These are phyloP conservation scores for Cryphonectria japonica DNA, from an alignment of 2,329 filamentous ascomycete species.

Conservation along the genomic window DNA sequence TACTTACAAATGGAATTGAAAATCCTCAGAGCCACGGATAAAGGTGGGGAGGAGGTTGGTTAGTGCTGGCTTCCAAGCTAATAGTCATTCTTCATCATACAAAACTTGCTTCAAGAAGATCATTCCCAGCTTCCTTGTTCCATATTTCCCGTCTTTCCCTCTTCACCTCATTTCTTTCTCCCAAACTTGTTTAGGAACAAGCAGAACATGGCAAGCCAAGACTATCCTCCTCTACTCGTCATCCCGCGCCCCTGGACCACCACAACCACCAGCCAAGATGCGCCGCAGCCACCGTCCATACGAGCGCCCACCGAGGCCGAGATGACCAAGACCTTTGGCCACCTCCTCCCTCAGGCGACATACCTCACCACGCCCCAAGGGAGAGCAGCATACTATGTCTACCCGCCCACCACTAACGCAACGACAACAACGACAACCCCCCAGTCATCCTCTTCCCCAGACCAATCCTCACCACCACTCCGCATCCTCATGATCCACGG, in stretches of 20 bases:
- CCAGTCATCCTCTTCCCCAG: too few species aligned
- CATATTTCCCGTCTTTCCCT: too few species aligned
- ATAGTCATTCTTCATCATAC: too few species aligned
- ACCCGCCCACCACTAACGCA: conserved; percentile 32
- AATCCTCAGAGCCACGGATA: too few species aligned
- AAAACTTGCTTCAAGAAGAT: too few species aligned
- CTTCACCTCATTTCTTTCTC: too few species aligned
- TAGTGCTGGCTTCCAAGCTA: too few species aligned
- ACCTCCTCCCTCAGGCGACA: conserved; percentile 42
- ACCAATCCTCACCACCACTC: conserved; percentile 5
- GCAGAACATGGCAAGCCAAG: conserved; percentile 6
- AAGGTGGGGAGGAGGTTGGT: too few species aligned
- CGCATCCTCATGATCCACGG: conserved; percentile 54
- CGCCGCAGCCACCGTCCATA: conserved; percentile 31
- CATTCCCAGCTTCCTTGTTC: too few species aligned
- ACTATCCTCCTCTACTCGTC: conserved; percentile 1
- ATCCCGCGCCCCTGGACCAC: conserved; percentile 17
- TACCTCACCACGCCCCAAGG: conserved; percentile 41
- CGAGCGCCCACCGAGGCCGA: conserved; percentile 41
- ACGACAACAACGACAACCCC: background rate
- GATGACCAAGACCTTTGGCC: conserved; percentile 44
- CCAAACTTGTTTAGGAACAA: too few species aligned
- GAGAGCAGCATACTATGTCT: conserved; percentile 46
- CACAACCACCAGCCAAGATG: background rate
- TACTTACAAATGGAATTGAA: too few species aligned